Evolutionary conservation across 75 land plant genomes (phyloP), one percentile per base, ranked within the genome.

Genomic region (Cunninghamia lanceolata): DNA sequence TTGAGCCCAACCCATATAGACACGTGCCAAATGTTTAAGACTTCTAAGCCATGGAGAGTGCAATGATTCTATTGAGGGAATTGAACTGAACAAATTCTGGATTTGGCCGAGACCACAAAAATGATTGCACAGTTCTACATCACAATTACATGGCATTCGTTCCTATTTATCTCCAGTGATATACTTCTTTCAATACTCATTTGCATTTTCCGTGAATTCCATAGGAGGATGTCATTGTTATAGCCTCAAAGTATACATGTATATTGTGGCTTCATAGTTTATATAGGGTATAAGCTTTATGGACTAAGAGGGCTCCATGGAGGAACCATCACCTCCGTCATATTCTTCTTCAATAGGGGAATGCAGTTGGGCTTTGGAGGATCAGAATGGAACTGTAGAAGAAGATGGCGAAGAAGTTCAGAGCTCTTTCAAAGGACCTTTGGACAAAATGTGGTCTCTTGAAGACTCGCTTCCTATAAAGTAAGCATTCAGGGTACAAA

Each of bases 371-470:
- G 75, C 13, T 71, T 71, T 34, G 75, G 36, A 71, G 34, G 34
- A 71, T 66, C 70, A 66, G 70, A 66, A 28, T 66, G 70, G 70
- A 71, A 71, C 13, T 71, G 83, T 19, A 25, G 83, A 42, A 25
- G 83, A 45, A 40, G 83, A 82, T 82, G 83, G 32, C 9, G 83
- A 40, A 82, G 83, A 40, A 82, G 46, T 82, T 42, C 83, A 82
- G n/a, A 82, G 83, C 21, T 82, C 83, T 42, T 82, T 25, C 83
- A 25, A 21, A 25, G 83, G 83, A n/a, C 30, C 83, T 8, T 42
- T 82, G 43, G 83, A 82, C 17, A 28, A 45, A 45, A 82, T 82
- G 43, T 8, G 83, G 30, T 82, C 40, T n/a, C 83, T 45, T 14
- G 83, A 82, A 15, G 83, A 42, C n/a, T 42, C 83, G 25, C 83